Conservation (phyloP, 1,139 yeast species). For the Lodderomyces metapsilosis region DNA sequence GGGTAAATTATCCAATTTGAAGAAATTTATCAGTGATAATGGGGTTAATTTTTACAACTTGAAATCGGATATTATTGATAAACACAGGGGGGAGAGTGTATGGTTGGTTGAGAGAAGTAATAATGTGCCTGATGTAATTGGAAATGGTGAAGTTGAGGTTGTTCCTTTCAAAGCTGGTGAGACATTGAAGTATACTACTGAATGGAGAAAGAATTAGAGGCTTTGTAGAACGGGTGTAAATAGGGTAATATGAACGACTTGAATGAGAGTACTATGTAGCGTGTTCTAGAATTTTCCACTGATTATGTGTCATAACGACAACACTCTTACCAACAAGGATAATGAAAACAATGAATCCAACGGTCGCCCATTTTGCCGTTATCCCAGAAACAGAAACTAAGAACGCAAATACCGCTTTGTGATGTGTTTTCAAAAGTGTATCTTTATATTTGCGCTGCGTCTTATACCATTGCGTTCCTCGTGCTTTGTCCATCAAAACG, state of each 20-base stretch:
- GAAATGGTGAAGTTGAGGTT: slow-evolving; percentile 50
- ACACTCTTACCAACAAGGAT: too few relatives aligned
- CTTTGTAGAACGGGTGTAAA: background rate
- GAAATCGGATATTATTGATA: slow-evolving; percentile 29
- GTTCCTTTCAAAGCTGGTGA: slow-evolving; percentile 93
- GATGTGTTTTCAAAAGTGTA: too few relatives aligned
- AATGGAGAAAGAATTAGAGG: slow-evolving; percentile 51
- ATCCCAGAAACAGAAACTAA: too few relatives aligned
- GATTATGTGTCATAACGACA: too few relatives aligned
- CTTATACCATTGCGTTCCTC: too few relatives aligned
- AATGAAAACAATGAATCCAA: too few relatives aligned
- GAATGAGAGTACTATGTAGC: background rate
- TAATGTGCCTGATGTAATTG: slow-evolving; percentile 59
- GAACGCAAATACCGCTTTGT: too few relatives aligned
- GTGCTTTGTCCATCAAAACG: too few relatives aligned
- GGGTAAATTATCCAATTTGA: slow-evolving; percentile 62
- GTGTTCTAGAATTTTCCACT: background rate
- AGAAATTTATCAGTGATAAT: slow-evolving; percentile 70
- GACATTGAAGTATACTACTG: slow-evolving; percentile 67
- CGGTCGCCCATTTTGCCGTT: too few relatives aligned
- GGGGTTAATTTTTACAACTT: slow-evolving; percentile 73
- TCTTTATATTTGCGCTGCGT: too few relatives aligned
- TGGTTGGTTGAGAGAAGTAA: slow-evolving; percentile 50
- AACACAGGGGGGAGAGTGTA: slow-evolving; percentile 38
- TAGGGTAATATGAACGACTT: background rate